These are phyloP conservation scores for Fistulinella staudtii DNA, from an alignment of 1,284 basidiomycete species.

Conservation along the genomic window DNA sequence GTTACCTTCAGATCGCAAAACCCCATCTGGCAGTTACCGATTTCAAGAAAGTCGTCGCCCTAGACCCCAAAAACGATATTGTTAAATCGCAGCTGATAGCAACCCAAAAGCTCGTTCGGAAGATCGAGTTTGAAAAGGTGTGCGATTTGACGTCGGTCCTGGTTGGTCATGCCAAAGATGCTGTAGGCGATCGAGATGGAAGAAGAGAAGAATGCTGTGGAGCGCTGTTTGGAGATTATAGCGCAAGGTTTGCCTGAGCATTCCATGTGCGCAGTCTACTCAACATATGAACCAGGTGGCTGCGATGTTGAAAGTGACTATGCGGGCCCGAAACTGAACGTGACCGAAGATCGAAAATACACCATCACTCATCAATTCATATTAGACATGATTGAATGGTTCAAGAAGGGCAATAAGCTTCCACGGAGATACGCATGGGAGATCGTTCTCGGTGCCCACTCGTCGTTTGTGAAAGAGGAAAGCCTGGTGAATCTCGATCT, in stretches of 20 bases:
- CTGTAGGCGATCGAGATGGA: conserved; percentile 82
- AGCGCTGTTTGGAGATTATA: conserved; percentile 75
- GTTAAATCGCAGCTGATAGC: conserved; percentile 81
- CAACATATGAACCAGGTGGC: conserved; percentile 43
- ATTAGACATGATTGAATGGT: conserved; percentile 84
- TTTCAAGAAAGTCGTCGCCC: conserved; percentile 80
- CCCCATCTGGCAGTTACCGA: conserved; percentile 82
- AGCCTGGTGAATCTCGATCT: conserved; percentile 80
- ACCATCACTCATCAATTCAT: conserved; percentile 78
- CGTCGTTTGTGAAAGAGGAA: conserved; percentile 72
- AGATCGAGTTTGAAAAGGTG: conserved; percentile 87
- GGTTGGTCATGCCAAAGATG: neutral
- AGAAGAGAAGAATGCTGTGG: conserved; percentile 75
- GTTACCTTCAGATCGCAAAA: conserved; percentile 86
- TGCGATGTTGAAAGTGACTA: conserved; percentile 73
- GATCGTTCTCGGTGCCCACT: conserved; percentile 87
- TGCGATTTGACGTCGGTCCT: conserved; percentile 10
- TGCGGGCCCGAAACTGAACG: conserved; percentile 59
- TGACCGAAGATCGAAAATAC: conserved; percentile 59
- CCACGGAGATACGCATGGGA: conserved; percentile 92
- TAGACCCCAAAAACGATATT: conserved; percentile 86
- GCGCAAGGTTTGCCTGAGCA: conserved; percentile 53
- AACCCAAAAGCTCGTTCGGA: conserved; percentile 87
- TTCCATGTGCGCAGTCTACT: neutral
- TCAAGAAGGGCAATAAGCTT: conserved; percentile 87